Conservation (phyloP, 75 land plant genomes). For the Larix kaempferi region DNA sequence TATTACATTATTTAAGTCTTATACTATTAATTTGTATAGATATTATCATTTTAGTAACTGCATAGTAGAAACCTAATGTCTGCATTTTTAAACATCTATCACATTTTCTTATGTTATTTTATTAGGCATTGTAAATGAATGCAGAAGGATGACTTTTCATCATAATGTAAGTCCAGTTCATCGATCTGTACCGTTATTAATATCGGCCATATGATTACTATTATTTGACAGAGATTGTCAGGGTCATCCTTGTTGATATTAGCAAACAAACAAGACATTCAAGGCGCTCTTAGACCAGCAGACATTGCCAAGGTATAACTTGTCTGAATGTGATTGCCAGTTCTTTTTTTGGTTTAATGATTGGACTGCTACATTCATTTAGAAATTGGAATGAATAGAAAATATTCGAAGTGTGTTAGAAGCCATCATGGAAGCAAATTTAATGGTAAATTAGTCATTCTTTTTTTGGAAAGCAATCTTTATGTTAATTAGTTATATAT, state of each 20-base stretch:
- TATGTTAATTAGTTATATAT: neutral
- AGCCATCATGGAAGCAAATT: neutral
- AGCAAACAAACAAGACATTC: slow-evolving; percentile 96
- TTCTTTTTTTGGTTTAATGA: neutral
- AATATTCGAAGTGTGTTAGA: neutral
- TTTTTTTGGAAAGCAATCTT: neutral
- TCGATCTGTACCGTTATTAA: neutral
- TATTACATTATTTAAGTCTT: too few relatives aligned
- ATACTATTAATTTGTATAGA: neutral
- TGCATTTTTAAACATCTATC: neutral
- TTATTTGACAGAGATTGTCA: slow-evolving; percentile 69
- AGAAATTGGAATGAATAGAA: neutral
- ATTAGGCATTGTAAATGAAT: neutral
- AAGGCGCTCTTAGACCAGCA: slow-evolving; percentile 83
- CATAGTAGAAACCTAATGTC: neutral
- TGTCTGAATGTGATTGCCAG: neutral
- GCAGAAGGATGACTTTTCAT: neutral
- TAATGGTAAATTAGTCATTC: neutral
- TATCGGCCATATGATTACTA: slow-evolving; percentile 6
- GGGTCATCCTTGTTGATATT: slow-evolving; percentile 90
- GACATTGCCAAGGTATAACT: slow-evolving; percentile 79
- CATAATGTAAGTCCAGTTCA: neutral
- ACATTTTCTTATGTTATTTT: neutral
- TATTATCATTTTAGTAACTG: neutral
- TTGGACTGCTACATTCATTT: neutral